These are phyloP conservation scores for Verbena officinalis DNA, from an alignment of 257 asterid species.

Conservation along the genomic window DNA sequence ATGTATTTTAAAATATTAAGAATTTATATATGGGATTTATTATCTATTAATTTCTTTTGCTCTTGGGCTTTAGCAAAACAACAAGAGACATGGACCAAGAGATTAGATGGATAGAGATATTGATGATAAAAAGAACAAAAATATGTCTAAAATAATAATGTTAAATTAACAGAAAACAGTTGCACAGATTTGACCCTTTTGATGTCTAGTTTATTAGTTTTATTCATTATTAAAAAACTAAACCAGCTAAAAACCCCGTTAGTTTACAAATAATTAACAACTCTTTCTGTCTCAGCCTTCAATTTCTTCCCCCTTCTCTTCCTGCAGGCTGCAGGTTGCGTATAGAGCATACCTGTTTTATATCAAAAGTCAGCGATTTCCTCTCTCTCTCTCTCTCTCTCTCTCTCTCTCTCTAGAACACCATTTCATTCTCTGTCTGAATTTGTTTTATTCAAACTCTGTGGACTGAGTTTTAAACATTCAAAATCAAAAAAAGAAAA, in stretches of 20 bases:
- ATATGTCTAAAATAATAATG: slow-evolving; percentile 29
- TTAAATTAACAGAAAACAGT: slow-evolving; percentile 40
- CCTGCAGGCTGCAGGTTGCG: slow-evolving; percentile 45
- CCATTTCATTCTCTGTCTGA: slow-evolving; percentile 31
- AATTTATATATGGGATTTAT: neutral
- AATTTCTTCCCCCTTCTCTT: slow-evolving; percentile 23
- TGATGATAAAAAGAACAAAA: slow-evolving; percentile 24
- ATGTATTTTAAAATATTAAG: too few species aligned
- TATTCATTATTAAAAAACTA: slow-evolving; percentile 13
- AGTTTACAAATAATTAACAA: slow-evolving; percentile 23
- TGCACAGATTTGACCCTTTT: slow-evolving; percentile 45
- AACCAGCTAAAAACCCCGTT: slow-evolving; percentile 38
- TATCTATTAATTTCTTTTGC: too few species aligned
- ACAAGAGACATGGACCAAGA: slow-evolving; percentile 30
- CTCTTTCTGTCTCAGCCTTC: slow-evolving; percentile 17
- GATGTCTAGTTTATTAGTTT: slow-evolving; percentile 17
- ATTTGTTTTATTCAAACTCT: slow-evolving; percentile 16
- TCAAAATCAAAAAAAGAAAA: neutral
- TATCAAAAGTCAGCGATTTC: slow-evolving; percentile 70
- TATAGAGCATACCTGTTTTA: slow-evolving; percentile 44
- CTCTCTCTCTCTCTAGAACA: slow-evolving; percentile 31
- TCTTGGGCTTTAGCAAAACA: slow-evolving; percentile 1
- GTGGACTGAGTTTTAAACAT: neutral
- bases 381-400: slow-evolving; percentile 23
- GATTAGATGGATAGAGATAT: slow-evolving; percentile 32